Conservation (phyloP, 768 basidiomycete species). For the Pulveroboletus sp. region DNA sequence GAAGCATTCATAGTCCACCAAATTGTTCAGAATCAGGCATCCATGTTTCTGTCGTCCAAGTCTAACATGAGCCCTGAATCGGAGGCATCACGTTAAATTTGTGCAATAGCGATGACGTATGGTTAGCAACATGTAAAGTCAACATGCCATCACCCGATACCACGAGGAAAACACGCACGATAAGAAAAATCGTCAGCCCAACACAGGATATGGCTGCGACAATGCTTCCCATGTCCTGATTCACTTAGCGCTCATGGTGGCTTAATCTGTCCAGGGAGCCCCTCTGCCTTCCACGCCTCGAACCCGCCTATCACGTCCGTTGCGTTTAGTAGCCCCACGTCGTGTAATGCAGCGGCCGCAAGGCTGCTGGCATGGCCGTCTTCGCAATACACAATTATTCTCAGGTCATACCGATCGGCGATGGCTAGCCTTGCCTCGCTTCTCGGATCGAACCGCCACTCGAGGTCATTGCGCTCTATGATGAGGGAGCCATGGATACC, state of each 20-base stretch:
- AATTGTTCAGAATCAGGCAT: background rate
- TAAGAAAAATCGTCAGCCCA: constrained; percentile 10
- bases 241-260: constrained; percentile 28
- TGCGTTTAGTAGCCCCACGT: constrained; percentile 66
- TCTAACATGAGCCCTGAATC: background rate
- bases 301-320: constrained; percentile 77
- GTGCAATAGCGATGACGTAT: background rate
- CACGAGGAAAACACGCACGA: constrained; percentile 3
- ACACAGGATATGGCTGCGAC: constrained; percentile 26
- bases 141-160: background rate
- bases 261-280: constrained; percentile 50
- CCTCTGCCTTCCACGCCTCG: constrained; percentile 64
- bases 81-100: background rate
- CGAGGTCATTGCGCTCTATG: constrained; percentile 72
- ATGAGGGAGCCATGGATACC: constrained; percentile 63
- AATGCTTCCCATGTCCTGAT: constrained; percentile 28
- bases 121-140: background rate
- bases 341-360: constrained; percentile 63
- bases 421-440: constrained; percentile 53
- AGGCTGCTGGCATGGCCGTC: constrained; percentile 71
- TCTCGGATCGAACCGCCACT: constrained; percentile 78
- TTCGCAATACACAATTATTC: constrained; percentile 71
- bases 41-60: background rate
- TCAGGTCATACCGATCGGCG: constrained; percentile 69
- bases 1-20: background rate